Evolutionary conservation across 768 basidiomycete species (phyloP).

Genomic region (Termitomyces sp.): DNA sequence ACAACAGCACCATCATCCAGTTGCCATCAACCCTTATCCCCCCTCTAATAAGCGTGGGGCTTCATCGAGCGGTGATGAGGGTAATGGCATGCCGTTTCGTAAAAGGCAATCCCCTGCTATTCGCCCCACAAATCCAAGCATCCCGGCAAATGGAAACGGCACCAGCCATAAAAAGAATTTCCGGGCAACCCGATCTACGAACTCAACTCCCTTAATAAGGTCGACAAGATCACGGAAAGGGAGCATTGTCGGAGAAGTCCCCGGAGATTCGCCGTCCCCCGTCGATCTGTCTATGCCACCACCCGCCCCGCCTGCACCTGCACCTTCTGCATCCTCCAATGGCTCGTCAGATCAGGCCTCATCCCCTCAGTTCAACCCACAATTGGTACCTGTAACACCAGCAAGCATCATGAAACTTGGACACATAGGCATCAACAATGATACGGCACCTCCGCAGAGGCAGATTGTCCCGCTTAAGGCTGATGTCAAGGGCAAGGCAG

Average conservation of each 20-base stretch:
- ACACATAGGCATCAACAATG: conserved; percentile 45
- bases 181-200: conserved; percentile 46
- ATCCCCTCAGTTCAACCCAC: conserved; percentile 18
- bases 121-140: conserved; percentile 25
- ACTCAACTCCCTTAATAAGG: conserved; percentile 52
- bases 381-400: conserved; percentile 78
- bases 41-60: conserved; percentile 45
- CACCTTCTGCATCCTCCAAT: conserved; percentile 10
- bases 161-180: conserved; percentile 16
- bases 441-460: conserved; percentile 27
- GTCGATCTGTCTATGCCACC: conserved; percentile 90
- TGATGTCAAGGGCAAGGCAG: conserved; percentile 17
- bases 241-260: conserved; percentile 32
- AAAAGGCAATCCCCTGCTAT: conserved; percentile 53
- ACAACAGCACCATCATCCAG: conserved; percentile 34
- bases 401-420: conserved; percentile 91
- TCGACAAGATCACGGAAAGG: conserved; percentile 37
- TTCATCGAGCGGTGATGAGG: conserved; percentile 53
- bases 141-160: neutral
- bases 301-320: conserved; percentile 45
- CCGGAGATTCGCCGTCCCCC: conserved; percentile 71
- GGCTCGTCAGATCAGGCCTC: neutral
- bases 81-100: conserved; percentile 30
- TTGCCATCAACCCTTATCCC: conserved; percentile 9
- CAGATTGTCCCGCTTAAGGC: conserved; percentile 12